Evolutionary conservation across 208 protist genomes (phyloP).

Genomic region (Leishmania turanica): DNA sequence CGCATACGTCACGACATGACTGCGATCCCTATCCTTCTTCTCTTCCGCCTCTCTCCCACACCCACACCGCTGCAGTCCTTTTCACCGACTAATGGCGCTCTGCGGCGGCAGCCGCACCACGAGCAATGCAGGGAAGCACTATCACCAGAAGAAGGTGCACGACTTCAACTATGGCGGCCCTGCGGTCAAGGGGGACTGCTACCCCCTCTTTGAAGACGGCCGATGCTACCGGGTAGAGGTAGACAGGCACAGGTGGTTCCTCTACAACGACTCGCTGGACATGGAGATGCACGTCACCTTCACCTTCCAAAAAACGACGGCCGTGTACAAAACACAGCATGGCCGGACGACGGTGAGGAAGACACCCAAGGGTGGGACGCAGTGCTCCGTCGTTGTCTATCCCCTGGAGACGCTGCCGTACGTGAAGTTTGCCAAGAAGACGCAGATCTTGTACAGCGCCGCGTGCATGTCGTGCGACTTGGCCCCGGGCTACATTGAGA

Average conservation of each 20-base stretch:
- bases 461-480: constrained; percentile 16
- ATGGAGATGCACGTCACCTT: constrained; percentile 65
- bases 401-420: constrained; percentile 54
- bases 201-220: constrained; percentile 48
- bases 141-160: constrained; percentile 20
- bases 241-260: constrained; percentile 40
- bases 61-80: neutral
- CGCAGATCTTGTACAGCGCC: constrained; percentile 28
- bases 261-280: constrained; percentile 74
- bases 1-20: too few relatives aligned
- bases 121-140: constrained; percentile 10
- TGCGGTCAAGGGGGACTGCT: constrained; percentile 28
- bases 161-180: constrained; percentile 34
- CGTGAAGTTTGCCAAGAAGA: constrained; percentile 33
- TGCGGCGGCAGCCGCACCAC: constrained; percentile 8
- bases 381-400: constrained; percentile 45
- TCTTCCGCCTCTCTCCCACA: neutral
- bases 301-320: constrained; percentile 35
- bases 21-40: neutral
- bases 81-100: neutral
- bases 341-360: constrained; percentile 23
- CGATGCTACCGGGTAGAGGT: constrained; percentile 57
- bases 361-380: constrained; percentile 9
- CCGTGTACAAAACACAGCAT: constrained; percentile 28
- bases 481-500: constrained; percentile 30